Percentiles rank a stretch among this genome's conserved stretches.
Conservation (phyloP, 1,284 basidiomycete species). For the Ustilago shanxiensis region DNA sequence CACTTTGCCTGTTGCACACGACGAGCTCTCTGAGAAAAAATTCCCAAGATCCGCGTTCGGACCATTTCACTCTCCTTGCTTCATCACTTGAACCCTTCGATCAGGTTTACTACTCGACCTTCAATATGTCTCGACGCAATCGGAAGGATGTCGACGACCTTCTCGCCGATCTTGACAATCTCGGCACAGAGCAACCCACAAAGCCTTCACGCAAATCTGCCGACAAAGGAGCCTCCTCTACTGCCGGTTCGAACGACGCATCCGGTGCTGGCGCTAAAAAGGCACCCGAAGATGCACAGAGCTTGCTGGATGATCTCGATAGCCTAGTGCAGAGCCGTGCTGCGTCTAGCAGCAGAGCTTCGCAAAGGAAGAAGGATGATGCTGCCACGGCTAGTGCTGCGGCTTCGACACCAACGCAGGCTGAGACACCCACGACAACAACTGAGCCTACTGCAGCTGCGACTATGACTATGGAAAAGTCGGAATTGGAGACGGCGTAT, state of each 20-base stretch:
- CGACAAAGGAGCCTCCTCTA: constrained; percentile 18
- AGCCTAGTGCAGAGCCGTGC: constrained; percentile 65
- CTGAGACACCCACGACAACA: constrained; percentile 6
- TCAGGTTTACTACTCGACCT: neutral
- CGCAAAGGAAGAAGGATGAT: constrained; percentile 40
- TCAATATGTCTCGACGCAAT: constrained; percentile 50
- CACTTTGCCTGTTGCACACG: neutral
- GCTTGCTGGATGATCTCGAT: constrained; percentile 67
- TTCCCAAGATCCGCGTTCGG: constrained; percentile 10
- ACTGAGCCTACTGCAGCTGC: constrained; percentile 3
- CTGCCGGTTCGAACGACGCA: constrained; percentile 10
- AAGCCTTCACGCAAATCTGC: constrained; percentile 34
- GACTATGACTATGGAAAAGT: constrained; percentile 6
- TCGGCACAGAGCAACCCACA: constrained; percentile 47
- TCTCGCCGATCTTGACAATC: constrained; percentile 65
- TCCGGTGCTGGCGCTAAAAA: constrained; percentile 19
- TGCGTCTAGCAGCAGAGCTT: constrained; percentile 38
- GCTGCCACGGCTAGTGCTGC: neutral
- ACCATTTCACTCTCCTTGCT: constrained; percentile 9
- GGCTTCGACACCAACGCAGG: neutral
- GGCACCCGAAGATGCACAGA: constrained; percentile 63
- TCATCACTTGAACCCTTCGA: neutral
- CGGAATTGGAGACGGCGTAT: constrained; percentile 66
- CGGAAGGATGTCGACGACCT: constrained; percentile 67
- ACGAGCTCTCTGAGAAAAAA: constrained; percentile 1